phyloP scores from a whole-genome alignment of 257 asterid species.

The Ballota nigra region DNA sequence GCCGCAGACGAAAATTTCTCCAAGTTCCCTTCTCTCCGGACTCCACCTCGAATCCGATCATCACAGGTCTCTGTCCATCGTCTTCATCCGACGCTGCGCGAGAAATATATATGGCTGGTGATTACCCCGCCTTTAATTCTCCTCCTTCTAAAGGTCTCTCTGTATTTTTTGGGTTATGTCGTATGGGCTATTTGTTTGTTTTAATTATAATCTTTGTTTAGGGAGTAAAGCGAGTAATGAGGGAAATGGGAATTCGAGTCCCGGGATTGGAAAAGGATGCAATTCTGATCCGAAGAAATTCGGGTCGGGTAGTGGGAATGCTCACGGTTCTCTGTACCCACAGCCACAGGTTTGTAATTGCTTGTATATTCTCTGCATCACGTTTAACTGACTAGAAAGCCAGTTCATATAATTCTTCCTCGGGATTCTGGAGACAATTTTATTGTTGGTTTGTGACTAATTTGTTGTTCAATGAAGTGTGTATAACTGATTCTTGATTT shows the following conservation, averaged over 20 bases:
- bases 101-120: constrained; percentile 13
- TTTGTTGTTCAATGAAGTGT: background rate
- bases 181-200: background rate
- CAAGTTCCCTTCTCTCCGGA: background rate
- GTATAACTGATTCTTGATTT: background rate
- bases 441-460: constrained; percentile 3
- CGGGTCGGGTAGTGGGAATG: constrained; percentile 42
- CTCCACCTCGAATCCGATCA: background rate
- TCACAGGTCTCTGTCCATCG: constrained; percentile 11
- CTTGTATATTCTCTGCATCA: constrained; percentile 2
- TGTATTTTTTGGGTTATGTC: background rate
- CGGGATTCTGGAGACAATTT: background rate
- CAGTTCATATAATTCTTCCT: background rate
- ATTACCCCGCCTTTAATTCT: constrained; percentile 60
- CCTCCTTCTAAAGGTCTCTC: constrained; percentile 70
- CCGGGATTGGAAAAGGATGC: constrained; percentile 39
- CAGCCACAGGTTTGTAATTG: constrained; percentile 65
- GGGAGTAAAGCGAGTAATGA: constrained; percentile 45
- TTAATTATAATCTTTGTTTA: constrained; percentile 19
- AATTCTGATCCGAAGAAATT: constrained; percentile 24
- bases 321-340: constrained; percentile 52
- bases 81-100: constrained; percentile 12
- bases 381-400: background rate
- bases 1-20: background rate
- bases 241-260: constrained; percentile 45